phyloP scores from a whole-genome alignment of 2,329 filamentous ascomycete species.

The Venturia nashicola region DNA sequence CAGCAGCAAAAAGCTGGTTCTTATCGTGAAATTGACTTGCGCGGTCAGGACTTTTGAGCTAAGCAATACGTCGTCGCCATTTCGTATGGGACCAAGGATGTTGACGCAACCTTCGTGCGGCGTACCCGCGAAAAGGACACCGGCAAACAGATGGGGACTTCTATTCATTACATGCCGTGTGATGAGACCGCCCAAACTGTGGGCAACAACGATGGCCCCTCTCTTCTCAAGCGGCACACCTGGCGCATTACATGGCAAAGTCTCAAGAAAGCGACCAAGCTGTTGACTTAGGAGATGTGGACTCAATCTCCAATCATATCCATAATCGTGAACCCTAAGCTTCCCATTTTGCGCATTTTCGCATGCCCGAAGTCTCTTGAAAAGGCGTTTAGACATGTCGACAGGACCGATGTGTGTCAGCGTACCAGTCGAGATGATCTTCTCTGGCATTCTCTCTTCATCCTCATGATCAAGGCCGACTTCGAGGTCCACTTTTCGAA shows the following conservation, averaged over 20 bases:
- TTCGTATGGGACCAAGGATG: constrained; percentile 76
- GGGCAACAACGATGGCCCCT: constrained; percentile 73
- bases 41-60: constrained; percentile 84
- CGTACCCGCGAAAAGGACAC: constrained; percentile 74
- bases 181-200: constrained; percentile 79
- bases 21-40: constrained; percentile 83
- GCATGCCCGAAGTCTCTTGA: constrained; percentile 63
- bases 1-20: constrained; percentile 73
- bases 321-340: constrained; percentile 76
- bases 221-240: constrained; percentile 38
- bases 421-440: constrained; percentile 78
- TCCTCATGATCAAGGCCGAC: constrained; percentile 72
- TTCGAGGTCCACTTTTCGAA: constrained; percentile 83
- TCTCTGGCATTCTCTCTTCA: constrained; percentile 70
- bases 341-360: constrained; percentile 61
- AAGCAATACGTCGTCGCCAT: constrained; percentile 83
- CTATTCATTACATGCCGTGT: constrained; percentile 80
- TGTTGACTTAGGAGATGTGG: constrained; percentile 61
- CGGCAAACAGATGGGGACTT: constrained; percentile 71
- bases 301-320: constrained; percentile 88
- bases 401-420: constrained; percentile 85
- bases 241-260: constrained; percentile 60
- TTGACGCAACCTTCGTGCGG: constrained; percentile 74
- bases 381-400: constrained; percentile 71
- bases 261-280: constrained; percentile 61